phyloP scores from a whole-genome alignment of 352 stramenopile genomes.

The Pythium rishiriense region DNA sequence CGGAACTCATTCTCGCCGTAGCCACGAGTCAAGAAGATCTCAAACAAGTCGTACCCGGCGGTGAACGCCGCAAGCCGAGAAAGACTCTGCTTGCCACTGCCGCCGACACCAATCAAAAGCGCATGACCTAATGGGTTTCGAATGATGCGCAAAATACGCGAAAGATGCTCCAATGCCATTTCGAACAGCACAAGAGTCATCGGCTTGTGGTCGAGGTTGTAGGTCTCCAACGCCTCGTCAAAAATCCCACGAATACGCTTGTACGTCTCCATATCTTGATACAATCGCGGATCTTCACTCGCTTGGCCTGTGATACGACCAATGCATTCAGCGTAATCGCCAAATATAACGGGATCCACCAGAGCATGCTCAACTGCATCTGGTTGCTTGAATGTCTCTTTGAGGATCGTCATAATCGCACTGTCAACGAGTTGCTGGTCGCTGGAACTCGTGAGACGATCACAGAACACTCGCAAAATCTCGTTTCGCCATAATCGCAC shows the following conservation, averaged over 20 bases:
- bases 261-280: conserved; percentile 93
- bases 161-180: conserved; percentile 94
- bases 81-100: conserved; percentile 94
- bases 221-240: conserved; percentile 92
- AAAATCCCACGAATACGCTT: conserved; percentile 91
- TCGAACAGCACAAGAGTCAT: conserved; percentile 96
- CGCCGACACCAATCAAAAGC: conserved; percentile 93
- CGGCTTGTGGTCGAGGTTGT: conserved; percentile 94
- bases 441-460: conserved; percentile 87
- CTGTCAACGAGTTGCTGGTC: conserved; percentile 84
- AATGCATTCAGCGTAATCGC: conserved; percentile 91
- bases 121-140: conserved; percentile 91
- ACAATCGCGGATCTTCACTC: conserved; percentile 87
- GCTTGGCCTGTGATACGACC: conserved; percentile 61
- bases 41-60: conserved; percentile 93
- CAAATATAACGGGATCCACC: conserved; percentile 88
- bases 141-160: conserved; percentile 92
- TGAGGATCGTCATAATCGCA: conserved; percentile 78
- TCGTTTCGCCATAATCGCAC: conserved; percentile 94
- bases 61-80: conserved; percentile 92
- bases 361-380: conserved; percentile 67
- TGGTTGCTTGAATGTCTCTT: conserved; percentile 56
- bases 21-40: conserved; percentile 92
- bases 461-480: conserved; percentile 91
- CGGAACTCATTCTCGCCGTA: conserved; percentile 94